Conservation (phyloP, 2,329 filamentous ascomycete species). For the Penicillium sp. region DNA sequence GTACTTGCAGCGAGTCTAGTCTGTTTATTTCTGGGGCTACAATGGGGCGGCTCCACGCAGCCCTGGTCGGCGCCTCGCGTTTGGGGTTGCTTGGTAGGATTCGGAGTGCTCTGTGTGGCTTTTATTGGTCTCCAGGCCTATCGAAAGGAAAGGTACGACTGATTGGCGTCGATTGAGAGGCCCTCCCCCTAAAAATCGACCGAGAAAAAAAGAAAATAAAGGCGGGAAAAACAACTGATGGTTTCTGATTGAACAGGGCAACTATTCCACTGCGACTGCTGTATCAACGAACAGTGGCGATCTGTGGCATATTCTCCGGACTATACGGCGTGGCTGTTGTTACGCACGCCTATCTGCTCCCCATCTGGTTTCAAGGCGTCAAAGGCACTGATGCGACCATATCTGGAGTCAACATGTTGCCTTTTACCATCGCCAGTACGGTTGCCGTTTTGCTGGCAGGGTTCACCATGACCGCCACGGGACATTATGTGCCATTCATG, state of each 20-base stretch:
- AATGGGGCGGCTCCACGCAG: constrained; percentile 2
- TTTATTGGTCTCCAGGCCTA: constrained; percentile 1
- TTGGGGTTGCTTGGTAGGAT: constrained; percentile 1
- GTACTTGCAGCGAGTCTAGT: neutral
- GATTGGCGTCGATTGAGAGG: neutral
- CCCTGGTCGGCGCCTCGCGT: constrained; percentile 2
- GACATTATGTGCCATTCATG: constrained; percentile 1
- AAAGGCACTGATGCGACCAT: constrained; percentile 1
- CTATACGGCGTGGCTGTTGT: neutral
- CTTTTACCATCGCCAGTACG: neutral
- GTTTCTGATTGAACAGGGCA: neutral
- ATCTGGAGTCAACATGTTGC: constrained; percentile 1
- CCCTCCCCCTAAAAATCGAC: no score
- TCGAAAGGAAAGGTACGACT: constrained; percentile 1
- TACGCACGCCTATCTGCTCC: neutral
- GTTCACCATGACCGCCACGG: neutral
- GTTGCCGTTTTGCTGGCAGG: neutral
- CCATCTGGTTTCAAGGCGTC: constrained; percentile 2
- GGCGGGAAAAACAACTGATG: no score
- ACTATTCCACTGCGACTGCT: neutral
- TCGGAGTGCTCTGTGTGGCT: neutral
- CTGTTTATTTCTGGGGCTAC: neutral
- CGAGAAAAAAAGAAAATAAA: no score
- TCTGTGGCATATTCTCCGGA: neutral
- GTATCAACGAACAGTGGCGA: neutral